Evolutionary conservation across 345 rosid genomes (phyloP).

Genomic region (Mallotus nudiflorus): DNA sequence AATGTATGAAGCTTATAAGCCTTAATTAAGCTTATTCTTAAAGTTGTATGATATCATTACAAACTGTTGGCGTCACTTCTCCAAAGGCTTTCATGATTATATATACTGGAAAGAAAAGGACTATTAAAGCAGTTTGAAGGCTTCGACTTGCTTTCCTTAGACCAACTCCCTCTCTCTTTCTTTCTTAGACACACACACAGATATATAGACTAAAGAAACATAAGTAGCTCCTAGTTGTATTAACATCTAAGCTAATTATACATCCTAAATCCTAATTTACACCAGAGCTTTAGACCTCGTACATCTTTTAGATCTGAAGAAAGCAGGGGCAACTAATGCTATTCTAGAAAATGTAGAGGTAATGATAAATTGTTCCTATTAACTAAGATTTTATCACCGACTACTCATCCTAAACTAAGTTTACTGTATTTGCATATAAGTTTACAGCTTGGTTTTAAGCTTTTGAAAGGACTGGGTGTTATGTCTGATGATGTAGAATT

Average conservation of each 20-base stretch:
- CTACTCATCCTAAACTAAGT: not conserved
- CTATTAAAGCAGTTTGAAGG: constrained; percentile 80
- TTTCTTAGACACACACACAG: no score
- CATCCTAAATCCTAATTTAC: constrained; percentile 70
- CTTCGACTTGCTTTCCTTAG: constrained; percentile 88
- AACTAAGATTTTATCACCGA: not conserved
- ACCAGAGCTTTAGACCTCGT: constrained; percentile 82
- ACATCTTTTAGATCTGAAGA: constrained; percentile 90
- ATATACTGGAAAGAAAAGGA: constrained; percentile 79
- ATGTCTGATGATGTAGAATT: constrained; percentile 96
- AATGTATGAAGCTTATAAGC: constrained; percentile 9
- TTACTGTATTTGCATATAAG: constrained; percentile 61
- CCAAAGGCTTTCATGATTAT: constrained; percentile 95
- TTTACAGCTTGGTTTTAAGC: constrained; percentile 87
- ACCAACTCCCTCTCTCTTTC: constrained; percentile 35
- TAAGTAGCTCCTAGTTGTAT: constrained; percentile 3
- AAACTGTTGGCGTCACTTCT: constrained; percentile 78
- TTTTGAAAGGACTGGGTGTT: constrained; percentile 85
- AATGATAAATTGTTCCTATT: constrained; percentile 4
- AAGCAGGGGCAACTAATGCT: constrained; percentile 90
- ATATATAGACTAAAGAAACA: no score
- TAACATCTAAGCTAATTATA: constrained; percentile 14
- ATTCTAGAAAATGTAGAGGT: constrained; percentile 93
- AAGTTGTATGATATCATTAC: constrained; percentile 66
- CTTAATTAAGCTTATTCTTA: not conserved